Percentiles rank a stretch among this genome's conserved stretches.
phyloP scores from a whole-genome alignment of 169 alveolate genomes.

The Eimeria maxima region DNA sequence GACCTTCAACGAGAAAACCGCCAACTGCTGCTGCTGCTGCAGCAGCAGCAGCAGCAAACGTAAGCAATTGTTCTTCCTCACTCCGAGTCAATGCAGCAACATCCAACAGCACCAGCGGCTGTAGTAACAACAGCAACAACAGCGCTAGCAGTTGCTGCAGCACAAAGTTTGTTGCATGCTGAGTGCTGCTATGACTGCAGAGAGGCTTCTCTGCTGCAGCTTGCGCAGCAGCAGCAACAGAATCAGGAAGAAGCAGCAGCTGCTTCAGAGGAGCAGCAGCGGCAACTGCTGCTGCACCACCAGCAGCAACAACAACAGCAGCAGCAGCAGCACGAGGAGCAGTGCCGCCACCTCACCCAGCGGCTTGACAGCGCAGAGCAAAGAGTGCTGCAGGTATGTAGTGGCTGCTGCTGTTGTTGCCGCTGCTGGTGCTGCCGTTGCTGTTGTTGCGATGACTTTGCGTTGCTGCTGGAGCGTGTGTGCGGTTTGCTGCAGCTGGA shows the following conservation, averaged over 20 bases:
- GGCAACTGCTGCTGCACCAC: slow-evolving; percentile 47
- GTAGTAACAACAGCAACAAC: neutral
- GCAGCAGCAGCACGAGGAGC: slow-evolving; percentile 63
- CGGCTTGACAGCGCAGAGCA: slow-evolving; percentile 35
- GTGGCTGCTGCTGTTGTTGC: slow-evolving; percentile 6
- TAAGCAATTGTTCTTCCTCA: neutral
- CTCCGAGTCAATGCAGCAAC: neutral
- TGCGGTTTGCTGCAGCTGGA: slow-evolving; percentile 37
- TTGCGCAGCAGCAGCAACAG: slow-evolving; percentile 32
- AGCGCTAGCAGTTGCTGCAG: neutral
- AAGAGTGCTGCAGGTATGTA: neutral
- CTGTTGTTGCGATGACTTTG: neutral
- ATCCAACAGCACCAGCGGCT: neutral
- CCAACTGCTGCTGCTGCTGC: slow-evolving; percentile 61
- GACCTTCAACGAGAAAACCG: slow-evolving; percentile 51
- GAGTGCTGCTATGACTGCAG: neutral
- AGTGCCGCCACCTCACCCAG: slow-evolving; percentile 4
- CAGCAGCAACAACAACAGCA: slow-evolving; percentile 34
- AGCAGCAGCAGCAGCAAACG: slow-evolving; percentile 55
- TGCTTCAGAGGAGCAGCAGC: slow-evolving; percentile 57
- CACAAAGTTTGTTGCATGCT: neutral
- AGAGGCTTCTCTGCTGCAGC: slow-evolving; percentile 29
- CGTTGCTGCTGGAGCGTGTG: neutral
- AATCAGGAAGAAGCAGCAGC: slow-evolving; percentile 17
- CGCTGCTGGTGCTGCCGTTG: slow-evolving; percentile 13